Percentiles rank a stretch among this genome's conserved stretches.
Evolutionary conservation across 2,329 filamentous ascomycete genomes (phyloP).

Genomic region (Aciculosporium take): DNA sequence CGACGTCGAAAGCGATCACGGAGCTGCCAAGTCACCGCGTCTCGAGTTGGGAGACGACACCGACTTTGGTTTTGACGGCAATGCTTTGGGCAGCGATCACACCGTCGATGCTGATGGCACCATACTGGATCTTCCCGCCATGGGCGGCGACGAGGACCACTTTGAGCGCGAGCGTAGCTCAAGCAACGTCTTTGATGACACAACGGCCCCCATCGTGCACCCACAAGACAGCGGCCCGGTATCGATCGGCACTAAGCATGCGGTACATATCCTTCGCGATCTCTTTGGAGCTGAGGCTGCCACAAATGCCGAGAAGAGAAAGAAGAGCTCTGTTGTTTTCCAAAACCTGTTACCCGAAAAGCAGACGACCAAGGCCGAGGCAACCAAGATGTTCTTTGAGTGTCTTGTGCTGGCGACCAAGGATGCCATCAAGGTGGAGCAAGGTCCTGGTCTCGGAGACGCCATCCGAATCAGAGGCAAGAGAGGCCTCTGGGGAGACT

Average conservation of each 20-base stretch:
- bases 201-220: slow-evolving; percentile 59
- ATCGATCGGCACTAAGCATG: slow-evolving; percentile 84
- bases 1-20: slow-evolving; percentile 57
- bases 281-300: slow-evolving; percentile 65
- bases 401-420: slow-evolving; percentile 91
- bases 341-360: slow-evolving; percentile 78
- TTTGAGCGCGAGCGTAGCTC: slow-evolving; percentile 29
- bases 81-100: slow-evolving; percentile 34
- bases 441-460: slow-evolving; percentile 61
- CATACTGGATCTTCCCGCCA: slow-evolving; percentile 47
- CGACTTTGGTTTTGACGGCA: slow-evolving; percentile 31
- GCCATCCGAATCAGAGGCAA: slow-evolving; percentile 78
- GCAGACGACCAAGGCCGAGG: slow-evolving; percentile 71
- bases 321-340: slow-evolving; percentile 68
- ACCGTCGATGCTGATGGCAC: slow-evolving; percentile 46
- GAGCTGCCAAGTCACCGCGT: slow-evolving; percentile 53
- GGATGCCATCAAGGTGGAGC: slow-evolving; percentile 94
- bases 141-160: slow-evolving; percentile 30
- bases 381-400: slow-evolving; percentile 99
- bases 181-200: slow-evolving; percentile 61
- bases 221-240: slow-evolving; percentile 76
- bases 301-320: slow-evolving; percentile 55
- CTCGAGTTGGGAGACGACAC: slow-evolving; percentile 56
- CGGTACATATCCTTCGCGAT: slow-evolving; percentile 85
- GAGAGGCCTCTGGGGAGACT: slow-evolving; percentile 89